These are phyloP conservation scores for Aspergillus wentii DNA, from an alignment of 495 filamentous ascomycete species.

Conservation along the genomic window DNA sequence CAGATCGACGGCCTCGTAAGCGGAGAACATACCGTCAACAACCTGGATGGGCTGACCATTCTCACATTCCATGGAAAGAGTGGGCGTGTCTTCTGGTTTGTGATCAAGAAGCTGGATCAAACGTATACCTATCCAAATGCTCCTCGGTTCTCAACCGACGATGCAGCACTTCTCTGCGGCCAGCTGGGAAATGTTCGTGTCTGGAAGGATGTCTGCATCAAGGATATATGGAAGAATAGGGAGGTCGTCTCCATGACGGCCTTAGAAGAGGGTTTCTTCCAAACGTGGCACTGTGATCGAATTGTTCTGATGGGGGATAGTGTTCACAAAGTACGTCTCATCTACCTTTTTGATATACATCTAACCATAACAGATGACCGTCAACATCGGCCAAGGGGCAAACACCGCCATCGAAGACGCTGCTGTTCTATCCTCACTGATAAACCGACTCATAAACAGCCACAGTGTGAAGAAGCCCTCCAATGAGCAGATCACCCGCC, in stretches of 20 bases:
- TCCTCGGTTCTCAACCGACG: constrained; percentile 17
- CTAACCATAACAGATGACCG: too few relatives aligned
- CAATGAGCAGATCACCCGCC: too few relatives aligned
- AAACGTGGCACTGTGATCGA: constrained; percentile 7
- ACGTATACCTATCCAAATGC: constrained; percentile 25
- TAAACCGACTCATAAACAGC: too few relatives aligned
- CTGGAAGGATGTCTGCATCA: neutral
- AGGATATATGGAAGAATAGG: constrained; percentile 1
- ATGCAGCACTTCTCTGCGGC: neutral
- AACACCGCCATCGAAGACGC: too few relatives aligned
- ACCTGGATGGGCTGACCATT: constrained; percentile 2
- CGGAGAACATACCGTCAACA: constrained; percentile 3
- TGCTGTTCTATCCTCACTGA: too few relatives aligned
- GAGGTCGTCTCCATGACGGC: constrained; percentile 1
- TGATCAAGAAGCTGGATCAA: constrained; percentile 38
- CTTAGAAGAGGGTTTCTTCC: constrained; percentile 8
- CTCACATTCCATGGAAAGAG: constrained; percentile 11
- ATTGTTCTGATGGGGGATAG: constrained; percentile 12
- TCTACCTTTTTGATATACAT: too few relatives aligned
- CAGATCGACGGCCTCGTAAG: constrained; percentile 3
- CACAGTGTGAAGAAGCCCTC: too few relatives aligned
- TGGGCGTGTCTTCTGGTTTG: constrained; percentile 19
- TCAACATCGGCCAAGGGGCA: too few relatives aligned
- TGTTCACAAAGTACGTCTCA: constrained; percentile 12
- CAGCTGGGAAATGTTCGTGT: neutral